phyloP scores from a whole-genome alignment of 257 asterid species.

The Rauvolfia tetraphylla region DNA sequence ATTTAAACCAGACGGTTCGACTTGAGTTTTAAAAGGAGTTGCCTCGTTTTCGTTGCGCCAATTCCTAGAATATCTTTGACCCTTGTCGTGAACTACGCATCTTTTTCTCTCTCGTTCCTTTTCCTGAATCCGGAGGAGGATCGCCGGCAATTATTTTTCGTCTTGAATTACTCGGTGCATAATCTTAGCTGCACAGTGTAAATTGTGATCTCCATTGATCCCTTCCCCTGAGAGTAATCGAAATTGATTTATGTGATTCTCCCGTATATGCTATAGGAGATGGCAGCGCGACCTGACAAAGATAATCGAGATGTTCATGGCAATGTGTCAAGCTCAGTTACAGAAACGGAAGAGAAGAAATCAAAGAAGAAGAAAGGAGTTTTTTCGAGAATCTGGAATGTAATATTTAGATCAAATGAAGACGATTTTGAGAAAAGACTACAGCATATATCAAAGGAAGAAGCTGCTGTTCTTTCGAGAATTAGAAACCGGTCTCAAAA shows the following conservation, averaged over 20 bases:
- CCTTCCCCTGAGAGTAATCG: not conserved
- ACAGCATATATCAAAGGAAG: constrained; percentile 85
- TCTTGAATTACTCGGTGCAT: too few species aligned
- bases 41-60: too few species aligned
- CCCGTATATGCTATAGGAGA: constrained; percentile 26
- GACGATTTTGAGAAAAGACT: constrained; percentile 89
- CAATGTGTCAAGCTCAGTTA: constrained; percentile 28
- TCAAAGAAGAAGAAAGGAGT: constrained; percentile 54
- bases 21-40: too few species aligned
- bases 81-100: too few species aligned
- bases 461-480: constrained; percentile 65
- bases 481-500: constrained; percentile 57
- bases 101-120: too few species aligned
- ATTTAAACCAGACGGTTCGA: too few species aligned
- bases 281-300: constrained; percentile 56
- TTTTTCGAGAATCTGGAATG: constrained; percentile 69
- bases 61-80: too few species aligned
- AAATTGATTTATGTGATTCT: not conserved
- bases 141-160: too few species aligned
- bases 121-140: too few species aligned
- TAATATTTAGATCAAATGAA: constrained; percentile 52
- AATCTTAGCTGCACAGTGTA: too few species aligned
- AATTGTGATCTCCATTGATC: not conserved
- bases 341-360: constrained; percentile 41
- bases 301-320: constrained; percentile 37